Conservation (phyloP, 768 basidiomycete genomes). For the Mycena epipterygia region DNA sequence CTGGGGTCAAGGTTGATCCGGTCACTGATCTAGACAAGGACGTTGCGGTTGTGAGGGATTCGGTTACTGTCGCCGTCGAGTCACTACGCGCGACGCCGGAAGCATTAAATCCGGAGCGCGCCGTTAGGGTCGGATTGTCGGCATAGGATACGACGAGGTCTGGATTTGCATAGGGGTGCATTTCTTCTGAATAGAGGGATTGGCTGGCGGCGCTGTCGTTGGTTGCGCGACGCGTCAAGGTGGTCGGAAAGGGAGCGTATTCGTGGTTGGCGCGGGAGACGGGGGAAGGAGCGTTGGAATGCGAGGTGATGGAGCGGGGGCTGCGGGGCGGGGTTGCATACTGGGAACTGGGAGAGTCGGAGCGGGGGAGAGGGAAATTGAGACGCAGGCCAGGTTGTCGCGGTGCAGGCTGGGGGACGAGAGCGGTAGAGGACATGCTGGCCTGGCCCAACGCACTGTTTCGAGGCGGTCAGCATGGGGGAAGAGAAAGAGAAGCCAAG, state of each 20-base stretch:
- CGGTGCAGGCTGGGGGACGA: constrained; percentile 43
- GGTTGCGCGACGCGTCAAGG: constrained; percentile 32
- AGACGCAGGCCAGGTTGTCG: constrained; percentile 28
- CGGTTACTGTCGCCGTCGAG: constrained; percentile 66
- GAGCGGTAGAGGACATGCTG: constrained; percentile 64
- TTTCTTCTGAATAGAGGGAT: constrained; percentile 51
- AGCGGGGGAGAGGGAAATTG: constrained; percentile 37
- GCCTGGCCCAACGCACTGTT: constrained; percentile 73
- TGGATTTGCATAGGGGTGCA: constrained; percentile 88
- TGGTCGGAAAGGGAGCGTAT: constrained; percentile 30
- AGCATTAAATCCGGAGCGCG: constrained; percentile 44
- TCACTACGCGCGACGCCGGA: constrained; percentile 59
- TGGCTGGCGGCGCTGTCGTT: constrained; percentile 31
- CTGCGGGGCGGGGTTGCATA: constrained; percentile 46
- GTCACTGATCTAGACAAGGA: constrained; percentile 49
- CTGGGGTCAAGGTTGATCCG: constrained; percentile 51
- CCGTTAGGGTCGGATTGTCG: constrained; percentile 46
- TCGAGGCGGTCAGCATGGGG: constrained; percentile 13
- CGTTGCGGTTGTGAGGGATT: constrained; percentile 46
- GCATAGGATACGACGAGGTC: constrained; percentile 65
- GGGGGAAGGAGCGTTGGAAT: constrained; percentile 38
- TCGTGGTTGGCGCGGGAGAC: constrained; percentile 32
- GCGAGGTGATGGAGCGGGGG: constrained; percentile 44
- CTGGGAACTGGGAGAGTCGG: constrained; percentile 48
- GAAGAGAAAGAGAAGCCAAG: constrained; percentile 16